phyloP scores from a whole-genome alignment of 2,329 filamentous ascomycete species.

The Samsoniella hepiali region DNA sequence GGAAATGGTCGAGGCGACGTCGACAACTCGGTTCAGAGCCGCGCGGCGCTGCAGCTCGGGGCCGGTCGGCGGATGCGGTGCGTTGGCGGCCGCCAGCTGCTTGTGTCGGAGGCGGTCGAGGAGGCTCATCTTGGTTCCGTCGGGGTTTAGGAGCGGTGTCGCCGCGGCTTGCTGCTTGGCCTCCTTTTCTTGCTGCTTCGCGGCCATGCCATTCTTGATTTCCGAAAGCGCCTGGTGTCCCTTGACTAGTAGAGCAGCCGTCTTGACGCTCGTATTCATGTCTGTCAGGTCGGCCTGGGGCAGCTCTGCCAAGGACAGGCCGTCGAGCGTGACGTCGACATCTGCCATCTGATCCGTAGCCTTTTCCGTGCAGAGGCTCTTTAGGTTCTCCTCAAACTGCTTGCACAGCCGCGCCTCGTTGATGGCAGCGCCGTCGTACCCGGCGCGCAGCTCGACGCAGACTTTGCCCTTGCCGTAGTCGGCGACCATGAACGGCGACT shows the following conservation, averaged over 20 bases:
- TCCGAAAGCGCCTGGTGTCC: constrained; percentile 68
- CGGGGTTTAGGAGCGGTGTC: constrained; percentile 37
- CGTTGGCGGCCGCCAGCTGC: constrained; percentile 55
- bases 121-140: constrained; percentile 59
- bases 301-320: constrained; percentile 49
- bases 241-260: constrained; percentile 58
- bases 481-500: constrained; percentile 43
- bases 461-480: constrained; percentile 54
- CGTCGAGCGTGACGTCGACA: constrained; percentile 47
- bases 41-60: constrained; percentile 58
- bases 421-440: constrained; percentile 37
- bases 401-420: constrained; percentile 51
- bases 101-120: constrained; percentile 75
- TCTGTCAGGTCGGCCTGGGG: constrained; percentile 36
- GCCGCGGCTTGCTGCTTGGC: constrained; percentile 33
- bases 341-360: constrained; percentile 31
- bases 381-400: constrained; percentile 53
- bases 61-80: constrained; percentile 54
- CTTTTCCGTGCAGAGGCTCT: constrained; percentile 40
- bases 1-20: constrained; percentile 65
- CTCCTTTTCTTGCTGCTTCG: constrained; percentile 48
- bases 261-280: constrained; percentile 36
- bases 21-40: constrained; percentile 64
- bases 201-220: constrained; percentile 59
- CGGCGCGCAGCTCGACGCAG: constrained; percentile 55